Evolutionary conservation across 371 early-diverging fungal genomes (phyloP).

Genomic region (Scutellospora calospora): DNA sequence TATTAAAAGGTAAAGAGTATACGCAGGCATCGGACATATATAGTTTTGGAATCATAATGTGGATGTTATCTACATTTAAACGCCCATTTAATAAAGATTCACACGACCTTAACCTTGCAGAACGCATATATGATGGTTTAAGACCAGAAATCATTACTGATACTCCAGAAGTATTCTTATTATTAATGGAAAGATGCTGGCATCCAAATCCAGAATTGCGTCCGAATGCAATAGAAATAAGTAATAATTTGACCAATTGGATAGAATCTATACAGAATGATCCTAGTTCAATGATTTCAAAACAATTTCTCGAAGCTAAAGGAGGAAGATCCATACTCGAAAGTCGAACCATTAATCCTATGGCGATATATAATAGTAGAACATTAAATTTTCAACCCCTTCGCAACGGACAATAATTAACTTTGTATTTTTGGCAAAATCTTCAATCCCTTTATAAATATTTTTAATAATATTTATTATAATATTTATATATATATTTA

Average conservation of each 20-base stretch:
- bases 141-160: background rate
- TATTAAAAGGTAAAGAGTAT: background rate
- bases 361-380: too few relatives aligned
- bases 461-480: too few relatives aligned
- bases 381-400: too few relatives aligned
- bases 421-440: too few relatives aligned
- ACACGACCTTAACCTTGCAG: background rate
- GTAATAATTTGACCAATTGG: background rate
- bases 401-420: too few relatives aligned
- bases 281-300: too few relatives aligned
- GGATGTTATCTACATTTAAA: background rate
- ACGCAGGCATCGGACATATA: background rate
- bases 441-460: too few relatives aligned
- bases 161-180: background rate
- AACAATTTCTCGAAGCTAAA: too few relatives aligned
- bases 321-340: too few relatives aligned
- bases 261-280: too few relatives aligned
- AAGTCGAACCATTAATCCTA: too few relatives aligned
- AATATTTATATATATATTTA: too few relatives aligned
- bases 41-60: background rate
- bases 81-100: background rate
- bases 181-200: background rate
- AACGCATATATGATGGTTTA: background rate
- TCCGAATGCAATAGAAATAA: background rate
- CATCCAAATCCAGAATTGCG: background rate